Base-by-base conservation (phyloP, 2,329 filamentous ascomycete species). In the Neophaeococcomyces mojaviensis region DNA sequence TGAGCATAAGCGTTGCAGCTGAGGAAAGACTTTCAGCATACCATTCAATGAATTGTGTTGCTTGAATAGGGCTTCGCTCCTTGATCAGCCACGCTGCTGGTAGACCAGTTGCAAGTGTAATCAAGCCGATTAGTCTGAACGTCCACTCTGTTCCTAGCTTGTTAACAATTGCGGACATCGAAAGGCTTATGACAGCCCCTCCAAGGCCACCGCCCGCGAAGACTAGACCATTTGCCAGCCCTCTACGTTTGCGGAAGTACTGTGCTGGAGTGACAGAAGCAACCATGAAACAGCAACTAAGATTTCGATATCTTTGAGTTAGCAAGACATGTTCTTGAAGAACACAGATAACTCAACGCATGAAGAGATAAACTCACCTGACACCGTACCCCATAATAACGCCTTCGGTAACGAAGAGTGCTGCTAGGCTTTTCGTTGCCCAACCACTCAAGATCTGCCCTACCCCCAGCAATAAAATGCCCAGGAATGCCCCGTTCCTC, bases 141-240 rank as follows among this genome's bases (percentile, higher is more conserved):
- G 72, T 67, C 74, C 72, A 78, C 1, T 63, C 69, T 4, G 61
- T 60, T 19, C 68, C 75, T n/a, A 69, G 59, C 3, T 56, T 60
- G 2, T 66, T 58, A 38, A 76, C 68, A 22, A 79, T 56, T 0
- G 61, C 65, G 44, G 78, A 66, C 10, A 77, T 61, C 7, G 65
- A 68, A 19, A 78, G 68, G 44, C 68, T 73, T 44, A 73, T 73
- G 3, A 70, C 68, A 0, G 76, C 69, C 10, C 74, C 77, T 3
- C 77, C 77, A 3, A 79, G 64, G 0, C 77, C 77, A 5, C 76
- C 74, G 1, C 71, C 73, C 0, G 71, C 68, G 40, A 68, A 74
- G 22, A 77, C 67, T 12, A 78, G 60, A 0, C 76, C 76, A 49
- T 78, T 79, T 1, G 76, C 76, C 0, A 78, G 58, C 0, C 76